A percentile compares a stretch with the other conserved stretches of the same genome.
phyloP scores from a whole-genome alignment of 1,284 basidiomycete genomes.

The Malassezia yamatoensis region DNA sequence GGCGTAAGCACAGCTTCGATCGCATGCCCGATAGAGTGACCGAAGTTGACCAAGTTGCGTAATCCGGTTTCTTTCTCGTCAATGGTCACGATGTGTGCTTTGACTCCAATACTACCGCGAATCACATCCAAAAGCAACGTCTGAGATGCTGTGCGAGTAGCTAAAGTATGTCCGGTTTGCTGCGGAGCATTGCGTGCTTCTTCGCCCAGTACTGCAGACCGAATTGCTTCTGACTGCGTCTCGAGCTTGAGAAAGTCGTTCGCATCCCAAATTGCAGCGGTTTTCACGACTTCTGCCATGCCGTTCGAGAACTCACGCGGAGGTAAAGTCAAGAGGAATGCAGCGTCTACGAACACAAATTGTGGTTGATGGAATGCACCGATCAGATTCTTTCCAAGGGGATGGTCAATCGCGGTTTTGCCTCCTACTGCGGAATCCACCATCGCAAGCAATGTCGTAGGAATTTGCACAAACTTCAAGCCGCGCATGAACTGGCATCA shows the following conservation, averaged over 20 bases:
- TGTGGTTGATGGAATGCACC: constrained; percentile 97
- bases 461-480: constrained; percentile 86
- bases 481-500: constrained; percentile 53
- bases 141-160: constrained; percentile 36
- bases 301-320: constrained; percentile 90
- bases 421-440: constrained; percentile 95
- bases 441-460: constrained; percentile 93
- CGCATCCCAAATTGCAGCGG: constrained; percentile 47
- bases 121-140: constrained; percentile 46
- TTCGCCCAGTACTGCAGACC: constrained; percentile 38
- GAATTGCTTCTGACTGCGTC: constrained; percentile 35
- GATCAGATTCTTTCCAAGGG: constrained; percentile 91
- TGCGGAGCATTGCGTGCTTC: constrained; percentile 22
- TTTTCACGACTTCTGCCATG: constrained; percentile 89
- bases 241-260: constrained; percentile 46
- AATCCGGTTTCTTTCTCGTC: constrained; percentile 48
- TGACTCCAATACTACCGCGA: constrained; percentile 46
- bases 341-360: constrained; percentile 93
- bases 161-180: constrained; percentile 35
- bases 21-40: constrained; percentile 46
- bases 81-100: constrained; percentile 46
- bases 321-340: constrained; percentile 87
- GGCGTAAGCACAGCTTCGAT: constrained; percentile 47
- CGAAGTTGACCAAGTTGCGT: constrained; percentile 48
- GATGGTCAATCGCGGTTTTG: constrained; percentile 96